Evolutionary conservation across 2,329 filamentous ascomycete species (phyloP).

Genomic region (Calonectria crousiana): DNA sequence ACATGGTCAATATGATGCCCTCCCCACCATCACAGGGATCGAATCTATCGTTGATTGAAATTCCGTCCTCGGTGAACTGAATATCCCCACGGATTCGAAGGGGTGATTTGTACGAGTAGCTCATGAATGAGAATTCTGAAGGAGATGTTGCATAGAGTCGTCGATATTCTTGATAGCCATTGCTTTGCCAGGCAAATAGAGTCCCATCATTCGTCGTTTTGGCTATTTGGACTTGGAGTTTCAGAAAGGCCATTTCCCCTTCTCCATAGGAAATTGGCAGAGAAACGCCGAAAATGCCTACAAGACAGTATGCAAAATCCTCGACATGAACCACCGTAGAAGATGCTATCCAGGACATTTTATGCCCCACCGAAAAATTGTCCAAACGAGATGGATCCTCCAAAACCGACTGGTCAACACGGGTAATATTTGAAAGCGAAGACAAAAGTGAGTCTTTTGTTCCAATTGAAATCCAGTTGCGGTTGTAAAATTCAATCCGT

Average conservation of each 20-base stretch:
- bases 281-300: not conserved
- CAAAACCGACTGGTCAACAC: not conserved
- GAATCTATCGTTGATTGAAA: not conserved
- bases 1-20: not conserved
- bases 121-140: not conserved
- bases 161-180: too few species aligned
- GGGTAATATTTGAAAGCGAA: not conserved
- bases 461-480: not conserved
- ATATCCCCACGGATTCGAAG: not conserved
- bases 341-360: not conserved
- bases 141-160: not conserved
- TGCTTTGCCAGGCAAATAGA: not conserved
- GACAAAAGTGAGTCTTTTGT: not conserved
- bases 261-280: not conserved
- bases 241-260: not conserved
- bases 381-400: not conserved
- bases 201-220: not conserved
- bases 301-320: not conserved
- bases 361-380: not conserved
- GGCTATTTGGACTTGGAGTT: not conserved
- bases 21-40: not conserved
- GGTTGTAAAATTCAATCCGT: not conserved
- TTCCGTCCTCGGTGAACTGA: not conserved
- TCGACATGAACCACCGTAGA: not conserved
- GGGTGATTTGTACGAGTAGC: not conserved